Base-by-base conservation (phyloP, 148 eudicot species). In the Fagopyrum tataricum region DNA sequence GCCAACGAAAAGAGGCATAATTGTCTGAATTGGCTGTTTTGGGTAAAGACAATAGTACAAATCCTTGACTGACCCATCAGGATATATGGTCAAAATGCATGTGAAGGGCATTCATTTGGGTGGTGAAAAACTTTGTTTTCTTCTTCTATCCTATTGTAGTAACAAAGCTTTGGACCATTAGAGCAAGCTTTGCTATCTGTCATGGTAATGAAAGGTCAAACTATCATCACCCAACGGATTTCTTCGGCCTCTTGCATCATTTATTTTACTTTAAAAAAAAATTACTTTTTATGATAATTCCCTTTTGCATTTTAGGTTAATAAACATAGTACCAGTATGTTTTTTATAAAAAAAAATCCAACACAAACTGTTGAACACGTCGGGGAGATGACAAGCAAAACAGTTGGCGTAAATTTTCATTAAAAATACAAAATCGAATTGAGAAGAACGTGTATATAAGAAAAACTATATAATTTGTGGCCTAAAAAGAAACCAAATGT, bases 11-110 rank as follows among this genome's bases (percentile, higher is more conserved):
- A 64, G 69, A 37, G 42, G 43, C 20, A 17, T 64, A 43, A 37
- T 64, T 64, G 18, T 37, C 69, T 64, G 17, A 15, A 64, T 64
- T 31, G 69, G 43, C 42, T 64, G 43, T 64, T 64, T 62, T 64
- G 14, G 69, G 20, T 4, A 21, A 20, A 52, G 26, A 24, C 6
- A 15, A 59, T 15, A 24, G 67, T 23, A 26, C 40, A 59, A 59
- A 59, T 59, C 41, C 13, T 11, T 26, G 31, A 3, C 13, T 14
- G 20, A 8, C 18, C 43, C 69, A 26, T 64, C 43, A 64, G 69
- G 7, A 64, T 7, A 37, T 31, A 31, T 64, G 18, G 20, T 64
- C 69, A 64, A 31, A 4, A 64, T 13, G 41, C 69, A 64, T 37
- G 69, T 64, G 69, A 64, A 37, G 44, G 69, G 31, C 20, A 64